phyloP scores from a whole-genome alignment of 164 flowering plant genomes.

The Buxus sempervirens region DNA sequence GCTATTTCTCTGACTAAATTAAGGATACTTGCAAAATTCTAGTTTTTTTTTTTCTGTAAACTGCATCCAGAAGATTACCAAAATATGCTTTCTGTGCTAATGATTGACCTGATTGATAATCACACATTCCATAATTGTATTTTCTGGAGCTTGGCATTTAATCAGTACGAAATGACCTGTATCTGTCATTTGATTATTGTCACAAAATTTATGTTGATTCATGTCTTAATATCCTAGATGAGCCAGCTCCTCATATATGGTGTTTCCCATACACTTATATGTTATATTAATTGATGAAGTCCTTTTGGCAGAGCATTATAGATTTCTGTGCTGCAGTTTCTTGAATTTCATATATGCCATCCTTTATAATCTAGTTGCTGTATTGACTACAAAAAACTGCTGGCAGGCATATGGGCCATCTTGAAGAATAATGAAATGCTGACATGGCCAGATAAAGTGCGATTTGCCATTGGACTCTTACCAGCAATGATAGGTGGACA shows the following conservation, averaged over 20 bases:
- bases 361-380: neutral
- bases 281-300: too few species aligned
- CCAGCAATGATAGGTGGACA: constrained; percentile 98
- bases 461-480: constrained; percentile 91
- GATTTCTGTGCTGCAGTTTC: neutral
- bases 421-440: constrained; percentile 95
- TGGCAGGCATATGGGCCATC: constrained; percentile 91
- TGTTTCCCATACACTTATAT: neutral
- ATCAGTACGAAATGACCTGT: too few species aligned
- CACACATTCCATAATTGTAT: too few species aligned
- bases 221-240: neutral
- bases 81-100: too few species aligned
- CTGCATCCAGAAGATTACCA: too few species aligned
- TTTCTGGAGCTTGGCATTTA: too few species aligned
- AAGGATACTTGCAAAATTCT: too few species aligned
- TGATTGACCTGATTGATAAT: too few species aligned
- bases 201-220: neutral
- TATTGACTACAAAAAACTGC: constrained; percentile 11
- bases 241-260: neutral
- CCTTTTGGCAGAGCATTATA: too few species aligned
- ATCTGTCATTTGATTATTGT: neutral
- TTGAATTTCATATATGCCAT: neutral
- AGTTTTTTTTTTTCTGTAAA: too few species aligned
- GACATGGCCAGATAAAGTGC: constrained; percentile 93
- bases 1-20: too few species aligned